Conservation (phyloP, 176 grass and related monocot species). For the Triticum timopheevii region DNA sequence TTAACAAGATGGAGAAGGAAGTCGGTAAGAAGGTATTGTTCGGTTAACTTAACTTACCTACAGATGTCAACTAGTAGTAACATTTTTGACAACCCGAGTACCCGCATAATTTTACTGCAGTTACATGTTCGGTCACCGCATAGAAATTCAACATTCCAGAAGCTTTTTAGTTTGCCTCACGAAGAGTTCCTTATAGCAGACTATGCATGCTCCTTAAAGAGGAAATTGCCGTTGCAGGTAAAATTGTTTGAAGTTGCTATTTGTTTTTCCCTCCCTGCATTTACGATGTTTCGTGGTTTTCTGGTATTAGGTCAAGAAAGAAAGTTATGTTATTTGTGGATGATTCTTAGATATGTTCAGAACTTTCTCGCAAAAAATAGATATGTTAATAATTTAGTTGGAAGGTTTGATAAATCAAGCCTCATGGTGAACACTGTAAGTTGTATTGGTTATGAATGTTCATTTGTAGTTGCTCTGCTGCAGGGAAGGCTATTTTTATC, state of each 20-base stretch:
- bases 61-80: neutral
- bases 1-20: constrained; percentile 89
- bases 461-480: neutral
- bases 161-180: constrained; percentile 66
- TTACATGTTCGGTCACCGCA: constrained; percentile 66
- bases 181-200: constrained; percentile 97
- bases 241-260: neutral
- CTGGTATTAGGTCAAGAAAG: neutral
- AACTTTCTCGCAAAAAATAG: neutral
- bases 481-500: constrained; percentile 87
- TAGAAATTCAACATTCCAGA: constrained; percentile 83
- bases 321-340: neutral
- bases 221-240: constrained; percentile 73
- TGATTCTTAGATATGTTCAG: neutral
- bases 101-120: constrained; percentile 32
- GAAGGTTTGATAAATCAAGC: neutral
- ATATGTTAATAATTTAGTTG: neutral
- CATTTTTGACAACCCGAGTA: neutral
- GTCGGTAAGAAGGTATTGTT: constrained; percentile 80
- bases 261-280: neutral
- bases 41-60: neutral
- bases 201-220: constrained; percentile 78
- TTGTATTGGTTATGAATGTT: neutral
- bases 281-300: neutral
- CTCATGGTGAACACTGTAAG: neutral